These are phyloP conservation scores for Protea cynaroides DNA, from an alignment of 164 flowering plant species.

Conservation along the genomic window DNA sequence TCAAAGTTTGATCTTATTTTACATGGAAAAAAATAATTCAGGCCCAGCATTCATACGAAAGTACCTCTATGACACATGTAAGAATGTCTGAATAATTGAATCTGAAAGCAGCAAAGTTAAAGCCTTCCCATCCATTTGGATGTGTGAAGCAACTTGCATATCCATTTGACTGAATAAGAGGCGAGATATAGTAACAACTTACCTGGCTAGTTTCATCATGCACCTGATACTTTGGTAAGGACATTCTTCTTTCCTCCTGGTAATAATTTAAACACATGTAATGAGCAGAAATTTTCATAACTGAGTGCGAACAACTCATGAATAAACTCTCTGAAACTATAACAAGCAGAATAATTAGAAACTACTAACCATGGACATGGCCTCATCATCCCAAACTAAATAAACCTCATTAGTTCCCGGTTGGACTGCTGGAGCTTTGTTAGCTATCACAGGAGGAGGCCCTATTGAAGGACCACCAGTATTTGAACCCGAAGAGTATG, in stretches of 20 bases:
- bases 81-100: slow-evolving; percentile 33
- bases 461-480: slow-evolving; percentile 96
- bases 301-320: not conserved
- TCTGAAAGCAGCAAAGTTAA: slow-evolving; percentile 29
- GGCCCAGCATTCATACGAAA: slow-evolving; percentile 16
- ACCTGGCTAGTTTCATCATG: slow-evolving; percentile 99
- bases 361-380: slow-evolving; percentile 93
- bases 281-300: not conserved
- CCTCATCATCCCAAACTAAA: slow-evolving; percentile 98
- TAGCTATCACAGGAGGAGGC: slow-evolving; percentile 92
- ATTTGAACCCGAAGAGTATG: slow-evolving; percentile 97
- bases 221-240: slow-evolving; percentile 91
- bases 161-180: slow-evolving; percentile 21
- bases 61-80: slow-evolving; percentile 32
- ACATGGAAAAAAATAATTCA: slow-evolving; percentile 1
- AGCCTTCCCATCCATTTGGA: slow-evolving; percentile 48
- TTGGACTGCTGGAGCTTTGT: slow-evolving; percentile 68
- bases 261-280: slow-evolving; percentile 12
- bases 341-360: not conserved
- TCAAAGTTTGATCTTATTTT: slow-evolving; percentile 8
- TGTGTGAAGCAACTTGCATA: slow-evolving; percentile 29
- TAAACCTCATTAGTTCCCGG: slow-evolving; percentile 83
- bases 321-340: not conserved
- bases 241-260: slow-evolving; percentile 98
- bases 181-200: slow-evolving; percentile 52